These are phyloP conservation scores for Erucastrum elatum DNA, from an alignment of 345 rosid species.

Conservation along the genomic window DNA sequence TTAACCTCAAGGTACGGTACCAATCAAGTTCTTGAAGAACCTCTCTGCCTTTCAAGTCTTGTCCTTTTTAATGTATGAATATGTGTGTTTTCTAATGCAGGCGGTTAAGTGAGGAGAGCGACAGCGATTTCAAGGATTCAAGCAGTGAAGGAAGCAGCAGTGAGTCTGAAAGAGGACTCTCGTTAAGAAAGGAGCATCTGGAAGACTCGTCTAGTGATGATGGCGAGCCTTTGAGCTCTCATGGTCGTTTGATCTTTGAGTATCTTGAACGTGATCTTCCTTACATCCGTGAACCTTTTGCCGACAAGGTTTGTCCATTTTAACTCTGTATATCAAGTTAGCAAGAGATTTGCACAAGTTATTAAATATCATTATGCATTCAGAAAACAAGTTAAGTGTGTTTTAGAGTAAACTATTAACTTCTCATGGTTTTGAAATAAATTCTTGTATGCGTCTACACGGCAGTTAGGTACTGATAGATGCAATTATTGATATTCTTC, in stretches of 20 bases:
- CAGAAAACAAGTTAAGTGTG: conserved; percentile 2
- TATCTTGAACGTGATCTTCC: conserved; percentile 80
- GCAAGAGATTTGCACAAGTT: conserved; percentile 3
- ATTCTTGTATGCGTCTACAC: conserved; percentile 13
- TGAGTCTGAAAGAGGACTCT: conserved; percentile 60
- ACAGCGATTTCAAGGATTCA: conserved; percentile 67
- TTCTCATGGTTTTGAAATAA: neutral
- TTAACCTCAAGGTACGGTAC: conserved; percentile 37
- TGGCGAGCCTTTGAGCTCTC: conserved; percentile 55
- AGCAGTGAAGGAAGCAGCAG: conserved; percentile 77
- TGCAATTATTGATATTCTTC: neutral
- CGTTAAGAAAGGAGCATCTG: conserved; percentile 51
- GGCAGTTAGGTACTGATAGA: conserved; percentile 18
- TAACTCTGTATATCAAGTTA: conserved; percentile 2
- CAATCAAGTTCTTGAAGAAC: neutral
- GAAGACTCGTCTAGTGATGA: conserved; percentile 76
- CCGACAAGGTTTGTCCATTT: conserved; percentile 70
- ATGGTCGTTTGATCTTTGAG: conserved; percentile 62
- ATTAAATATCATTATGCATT: neutral
- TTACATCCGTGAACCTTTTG: conserved; percentile 80
- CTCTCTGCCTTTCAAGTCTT: neutral
- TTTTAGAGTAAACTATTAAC: neutral
- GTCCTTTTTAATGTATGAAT: neutral
- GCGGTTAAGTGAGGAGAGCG: conserved; percentile 67
- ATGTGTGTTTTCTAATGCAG: conserved; percentile 19